A percentile compares a stretch with the other conserved stretches of the same genome.
Conservation (phyloP, 345 rosid genomes). For the Mercurialis annua region DNA sequence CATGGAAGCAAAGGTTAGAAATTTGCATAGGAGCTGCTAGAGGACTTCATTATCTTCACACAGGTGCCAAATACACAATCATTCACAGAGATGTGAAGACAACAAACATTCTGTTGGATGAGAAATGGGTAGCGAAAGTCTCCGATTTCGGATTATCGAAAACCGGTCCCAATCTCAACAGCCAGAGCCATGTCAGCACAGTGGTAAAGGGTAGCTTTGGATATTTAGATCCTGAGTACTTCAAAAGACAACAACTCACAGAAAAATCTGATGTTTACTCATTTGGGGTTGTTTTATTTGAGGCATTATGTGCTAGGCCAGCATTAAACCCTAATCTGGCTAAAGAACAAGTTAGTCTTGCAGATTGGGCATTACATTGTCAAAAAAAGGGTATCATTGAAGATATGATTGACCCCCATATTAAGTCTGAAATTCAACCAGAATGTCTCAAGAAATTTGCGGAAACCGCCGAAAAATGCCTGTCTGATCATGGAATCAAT, state of each 20-base stretch:
- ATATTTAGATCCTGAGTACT: conserved; percentile 32
- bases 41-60: conserved; percentile 32
- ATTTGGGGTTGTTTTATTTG: conserved; percentile 30
- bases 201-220: conserved; percentile 36
- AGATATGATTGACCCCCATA: conserved; percentile 23
- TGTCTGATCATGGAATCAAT: conserved; percentile 21
- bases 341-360: conserved; percentile 30
- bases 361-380: conserved; percentile 32
- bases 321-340: conserved; percentile 26
- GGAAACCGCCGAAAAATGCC: conserved; percentile 28
- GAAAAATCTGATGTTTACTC: conserved; percentile 31
- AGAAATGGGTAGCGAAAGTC: conserved; percentile 35
- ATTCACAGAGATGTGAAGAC: conserved; percentile 34
- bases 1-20: conserved; percentile 29
- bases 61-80: conserved; percentile 30
- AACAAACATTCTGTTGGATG: conserved; percentile 29
- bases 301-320: conserved; percentile 26
- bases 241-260: conserved; percentile 27
- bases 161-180: conserved; percentile 21
- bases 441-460: conserved; percentile 25
- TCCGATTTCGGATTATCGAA: conserved; percentile 31
- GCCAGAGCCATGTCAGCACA: conserved; percentile 28
- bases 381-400: conserved; percentile 22
- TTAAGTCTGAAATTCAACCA: conserved; percentile 15
- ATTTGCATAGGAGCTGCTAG: conserved; percentile 25